Evolutionary conservation across 768 basidiomycete genomes (phyloP), one percentile per base, ranked within the genome.

Genomic region (Mycena floridula): DNA sequence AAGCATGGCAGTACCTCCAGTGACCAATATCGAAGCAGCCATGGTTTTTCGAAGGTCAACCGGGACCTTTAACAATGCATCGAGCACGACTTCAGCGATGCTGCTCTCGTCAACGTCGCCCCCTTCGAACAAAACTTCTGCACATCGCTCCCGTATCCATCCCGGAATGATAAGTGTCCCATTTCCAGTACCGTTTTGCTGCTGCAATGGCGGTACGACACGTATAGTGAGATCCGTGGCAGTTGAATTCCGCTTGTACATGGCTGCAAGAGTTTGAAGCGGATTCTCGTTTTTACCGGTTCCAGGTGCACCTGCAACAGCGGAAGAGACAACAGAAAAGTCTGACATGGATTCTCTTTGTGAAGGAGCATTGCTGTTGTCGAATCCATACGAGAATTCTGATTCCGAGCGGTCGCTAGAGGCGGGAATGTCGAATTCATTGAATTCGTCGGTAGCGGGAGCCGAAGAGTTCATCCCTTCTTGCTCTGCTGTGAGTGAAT

Each of bases 71-170:
- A 91, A 67, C 22, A 97, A 63, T 3, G 81, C 72, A 47, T 89
- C 82, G 6, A 98, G 63, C 9, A 97, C 73, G 22, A 84, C 73
- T 56, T 93, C 90, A 0, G 89, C 86, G 6, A 94, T 67, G 49
- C 87, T 91, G 49, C 75, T 76, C 62, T 92, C 88, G 53, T 95
- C 92, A 8, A 90, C 82, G 53, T 93, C 90, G 5, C 89, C 89
- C 1, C 84, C 83, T 57, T 90, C 89, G 50, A 96, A 97, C 8
- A 97, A 66, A 5, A 95, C 75, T 61, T 98, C 96, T 1, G 93
- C 82, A 1, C 86, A 86, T 12, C 94, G 74, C 59, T 98, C 95
- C 35, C 95, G 67, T 30, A 99, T 74, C 96, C 96, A 99, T 2
- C 95, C 95, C 1, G 95, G 95, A 36, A 98, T 78, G 37, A 89